A percentile compares a stretch with the other conserved stretches of the same genome.
Conservation (phyloP, 2,329 filamentous ascomycete genomes). For the Hypocreales sp. region DNA sequence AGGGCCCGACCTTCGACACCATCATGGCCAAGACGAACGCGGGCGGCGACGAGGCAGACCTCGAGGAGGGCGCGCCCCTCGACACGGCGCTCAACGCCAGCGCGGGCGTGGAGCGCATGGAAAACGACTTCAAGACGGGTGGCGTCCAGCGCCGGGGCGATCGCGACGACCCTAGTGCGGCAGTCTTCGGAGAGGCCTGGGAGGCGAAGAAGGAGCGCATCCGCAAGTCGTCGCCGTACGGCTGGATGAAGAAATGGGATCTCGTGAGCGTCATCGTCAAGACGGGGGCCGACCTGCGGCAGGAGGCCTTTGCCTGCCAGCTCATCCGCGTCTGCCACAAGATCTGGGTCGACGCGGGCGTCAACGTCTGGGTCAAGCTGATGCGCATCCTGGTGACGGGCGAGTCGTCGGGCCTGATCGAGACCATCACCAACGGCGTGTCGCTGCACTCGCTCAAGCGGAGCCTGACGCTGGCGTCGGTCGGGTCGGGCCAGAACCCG, state of each 20-base stretch:
- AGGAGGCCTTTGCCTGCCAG: conserved; percentile 79
- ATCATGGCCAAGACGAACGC: conserved; percentile 63
- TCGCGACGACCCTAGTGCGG: conserved; percentile 71
- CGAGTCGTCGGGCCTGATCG: conserved; percentile 70
- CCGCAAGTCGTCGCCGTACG: conserved; percentile 68
- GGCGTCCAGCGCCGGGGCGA: conserved; percentile 69
- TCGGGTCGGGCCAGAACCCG: conserved; percentile 58
- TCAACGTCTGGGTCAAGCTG: conserved; percentile 74
- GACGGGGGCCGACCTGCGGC: conserved; percentile 66
- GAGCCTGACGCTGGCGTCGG: conserved; percentile 59
- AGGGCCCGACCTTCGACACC: conserved; percentile 61
- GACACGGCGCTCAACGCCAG: conserved; percentile 45
- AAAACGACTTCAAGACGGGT: conserved; percentile 78
- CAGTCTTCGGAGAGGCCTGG: conserved; percentile 80
- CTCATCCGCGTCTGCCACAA: conserved; percentile 68
- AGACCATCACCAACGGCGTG: conserved; percentile 79
- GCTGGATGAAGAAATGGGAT: conserved; percentile 85
- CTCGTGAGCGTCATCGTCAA: conserved; percentile 78
- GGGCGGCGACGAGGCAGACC: conserved; percentile 32
- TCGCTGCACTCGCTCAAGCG: conserved; percentile 78
- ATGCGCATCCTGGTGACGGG: conserved; percentile 81
- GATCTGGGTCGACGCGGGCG: conserved; percentile 61
- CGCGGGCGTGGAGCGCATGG: conserved; percentile 70
- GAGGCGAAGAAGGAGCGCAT: conserved; percentile 72
- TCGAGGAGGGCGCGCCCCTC: conserved; percentile 38